Conservation (phyloP, 2,329 filamentous ascomycete genomes). For the Orbilia oligospora region DNA sequence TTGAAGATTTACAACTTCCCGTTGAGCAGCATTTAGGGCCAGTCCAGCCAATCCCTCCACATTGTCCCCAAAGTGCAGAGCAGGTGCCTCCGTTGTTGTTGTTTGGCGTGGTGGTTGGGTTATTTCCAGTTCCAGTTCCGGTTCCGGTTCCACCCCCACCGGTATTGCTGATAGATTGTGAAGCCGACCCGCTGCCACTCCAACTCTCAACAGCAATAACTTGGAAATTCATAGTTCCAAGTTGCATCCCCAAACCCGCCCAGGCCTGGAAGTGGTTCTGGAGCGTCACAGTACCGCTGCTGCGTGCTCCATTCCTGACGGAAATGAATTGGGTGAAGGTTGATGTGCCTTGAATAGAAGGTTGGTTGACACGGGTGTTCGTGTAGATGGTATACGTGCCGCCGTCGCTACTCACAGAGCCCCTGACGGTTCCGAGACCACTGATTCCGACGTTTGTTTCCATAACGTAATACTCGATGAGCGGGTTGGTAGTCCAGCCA, state of each 20-base stretch:
- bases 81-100: conserved; percentile 60
- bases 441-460: conserved; percentile 68
- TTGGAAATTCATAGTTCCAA: conserved; percentile 72
- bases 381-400: conserved; percentile 68
- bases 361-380: conserved; percentile 68
- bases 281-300: conserved; percentile 70
- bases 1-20: conserved; percentile 65
- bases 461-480: conserved; percentile 68
- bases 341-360: conserved; percentile 70
- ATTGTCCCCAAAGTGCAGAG: conserved; percentile 65
- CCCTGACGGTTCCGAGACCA: conserved; percentile 66
- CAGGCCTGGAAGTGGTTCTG: conserved; percentile 72
- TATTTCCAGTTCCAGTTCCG: conserved; percentile 1
- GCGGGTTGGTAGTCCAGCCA: conserved; percentile 67
- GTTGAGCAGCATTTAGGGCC: conserved; percentile 66
- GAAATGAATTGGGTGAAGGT: conserved; percentile 73
- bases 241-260: conserved; percentile 69
- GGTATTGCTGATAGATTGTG: conserved; percentile 68
- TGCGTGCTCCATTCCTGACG: conserved; percentile 70
- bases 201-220: conserved; percentile 74
- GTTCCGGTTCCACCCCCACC: conserved; percentile 27
- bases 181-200: conserved; percentile 70
- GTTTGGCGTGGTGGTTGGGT: conserved; percentile 5
- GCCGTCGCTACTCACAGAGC: conserved; percentile 67
- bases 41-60: conserved; percentile 66